These are phyloP conservation scores for Agaricus subrufescens DNA, from an alignment of 768 basidiomycete genomes.

Conservation along the genomic window DNA sequence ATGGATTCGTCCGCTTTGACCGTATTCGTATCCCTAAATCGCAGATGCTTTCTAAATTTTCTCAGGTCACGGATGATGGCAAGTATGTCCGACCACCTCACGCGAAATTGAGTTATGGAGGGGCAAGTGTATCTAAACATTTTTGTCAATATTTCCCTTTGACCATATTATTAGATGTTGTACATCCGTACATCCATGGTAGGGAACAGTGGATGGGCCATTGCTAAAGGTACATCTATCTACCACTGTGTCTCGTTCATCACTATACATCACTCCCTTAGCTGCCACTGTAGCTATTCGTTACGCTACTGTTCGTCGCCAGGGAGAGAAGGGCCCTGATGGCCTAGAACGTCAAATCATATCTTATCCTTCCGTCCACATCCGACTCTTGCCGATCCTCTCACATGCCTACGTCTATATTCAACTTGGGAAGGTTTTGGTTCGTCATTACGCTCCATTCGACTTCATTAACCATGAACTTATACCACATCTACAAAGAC, in stretches of 20 bases:
- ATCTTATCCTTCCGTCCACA: conserved; percentile 67
- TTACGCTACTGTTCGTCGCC: conserved; percentile 68
- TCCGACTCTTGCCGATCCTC: conserved; percentile 67
- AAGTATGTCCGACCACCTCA: conserved; percentile 64
- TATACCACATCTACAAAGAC: conserved; percentile 26
- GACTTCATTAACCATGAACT: neutral
- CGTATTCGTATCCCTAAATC: conserved; percentile 63
- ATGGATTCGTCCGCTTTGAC: conserved; percentile 65
- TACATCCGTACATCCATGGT: conserved; percentile 72
- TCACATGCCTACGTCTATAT: conserved; percentile 69
- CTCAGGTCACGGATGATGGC: conserved; percentile 61
- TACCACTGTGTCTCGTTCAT: no score
- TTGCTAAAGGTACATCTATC: conserved; percentile 53
- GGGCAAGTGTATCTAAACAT: conserved; percentile 37
- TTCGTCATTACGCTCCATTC: conserved; percentile 21
- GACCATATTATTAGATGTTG: conserved; percentile 47
- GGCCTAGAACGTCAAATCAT: conserved; percentile 66
- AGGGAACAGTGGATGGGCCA: conserved; percentile 51
- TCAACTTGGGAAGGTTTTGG: conserved; percentile 54
- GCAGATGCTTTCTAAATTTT: conserved; percentile 74
- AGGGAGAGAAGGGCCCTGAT: conserved; percentile 47
- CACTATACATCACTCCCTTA: conserved; percentile 14
- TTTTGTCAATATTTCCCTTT: neutral
- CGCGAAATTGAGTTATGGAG: conserved; percentile 71
- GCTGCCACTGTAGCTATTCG: conserved; percentile 63